Percentiles rank a stretch among this genome's conserved stretches.
These are phyloP conservation scores for Gracilaria caudata DNA, from an alignment of 23 red algal species.

Conservation along the genomic window DNA sequence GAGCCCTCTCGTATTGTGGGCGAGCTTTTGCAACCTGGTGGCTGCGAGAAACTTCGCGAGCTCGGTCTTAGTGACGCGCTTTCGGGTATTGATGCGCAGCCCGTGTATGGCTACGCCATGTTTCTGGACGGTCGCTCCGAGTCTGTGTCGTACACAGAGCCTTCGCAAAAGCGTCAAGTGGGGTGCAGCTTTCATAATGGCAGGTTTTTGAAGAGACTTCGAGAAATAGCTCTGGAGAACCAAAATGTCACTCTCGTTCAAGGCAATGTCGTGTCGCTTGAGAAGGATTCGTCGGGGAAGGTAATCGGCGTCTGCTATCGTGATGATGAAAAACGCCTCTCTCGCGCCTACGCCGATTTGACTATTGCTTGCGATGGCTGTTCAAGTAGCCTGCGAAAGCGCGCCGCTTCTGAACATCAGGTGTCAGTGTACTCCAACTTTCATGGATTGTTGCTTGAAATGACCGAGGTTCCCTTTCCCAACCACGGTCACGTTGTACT, in stretches of 20 bases:
- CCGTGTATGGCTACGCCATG: conserved; percentile 89
- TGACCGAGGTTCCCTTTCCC: conserved; percentile 79
- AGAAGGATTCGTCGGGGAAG: conserved; percentile 20
- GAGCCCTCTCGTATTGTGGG: conserved; percentile 94
- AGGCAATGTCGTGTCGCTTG: conserved; percentile 76
- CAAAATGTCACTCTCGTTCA: conserved; percentile 72
- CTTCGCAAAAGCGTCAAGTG: not conserved
- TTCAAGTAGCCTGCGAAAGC: conserved; percentile 74
- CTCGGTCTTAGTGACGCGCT: conserved; percentile 85
- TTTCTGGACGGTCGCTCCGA: conserved; percentile 78
- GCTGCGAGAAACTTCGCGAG: conserved; percentile 58
- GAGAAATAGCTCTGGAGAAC: conserved; percentile 70
- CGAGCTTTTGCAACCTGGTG: conserved; percentile 96
- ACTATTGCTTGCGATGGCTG: conserved; percentile 99
- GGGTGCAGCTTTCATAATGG: conserved; percentile 97
- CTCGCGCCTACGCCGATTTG: conserved; percentile 65
- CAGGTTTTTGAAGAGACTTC: conserved; percentile 87
- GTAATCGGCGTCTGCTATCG: conserved; percentile 86
- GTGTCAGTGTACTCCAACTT: conserved; percentile 88
- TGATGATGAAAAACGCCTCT: not conserved
- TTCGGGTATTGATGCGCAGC: conserved; percentile 87
- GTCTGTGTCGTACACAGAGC: conserved; percentile 70
- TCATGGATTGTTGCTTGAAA: conserved; percentile 82
- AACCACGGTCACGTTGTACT: conserved; percentile 96
- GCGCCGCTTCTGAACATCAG: conserved; percentile 49